Conservation (phyloP, 2,329 filamentous ascomycete genomes). For the Penicillium fuscoglaucum region DNA sequence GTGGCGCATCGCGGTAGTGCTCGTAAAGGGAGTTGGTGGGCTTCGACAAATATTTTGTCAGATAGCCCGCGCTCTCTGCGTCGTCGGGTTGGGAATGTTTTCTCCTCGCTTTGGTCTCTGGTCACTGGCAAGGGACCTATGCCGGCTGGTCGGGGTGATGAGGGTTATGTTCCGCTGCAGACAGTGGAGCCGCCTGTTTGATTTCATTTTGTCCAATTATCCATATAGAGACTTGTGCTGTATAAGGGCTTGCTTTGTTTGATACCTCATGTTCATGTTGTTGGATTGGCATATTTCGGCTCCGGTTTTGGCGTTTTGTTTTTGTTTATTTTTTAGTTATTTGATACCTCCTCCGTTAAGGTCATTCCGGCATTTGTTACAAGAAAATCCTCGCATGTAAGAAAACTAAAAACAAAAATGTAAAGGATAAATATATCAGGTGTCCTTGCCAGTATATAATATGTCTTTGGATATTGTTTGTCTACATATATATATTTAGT, state of each 20-base stretch:
- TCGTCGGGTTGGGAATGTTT: constrained; percentile 20
- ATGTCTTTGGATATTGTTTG: too few species aligned
- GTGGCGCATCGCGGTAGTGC: constrained; percentile 13
- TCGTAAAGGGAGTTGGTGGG: constrained; percentile 34
- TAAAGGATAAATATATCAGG: too few species aligned
- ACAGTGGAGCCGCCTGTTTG: constrained; percentile 43
- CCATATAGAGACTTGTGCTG: background rate
- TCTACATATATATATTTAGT: too few species aligned
- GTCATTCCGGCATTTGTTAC: constrained; percentile 4
- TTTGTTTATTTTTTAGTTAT: background rate
- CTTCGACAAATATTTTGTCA: constrained; percentile 29
- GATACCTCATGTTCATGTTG: background rate
- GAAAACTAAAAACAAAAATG: too few species aligned
- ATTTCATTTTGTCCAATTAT: background rate
- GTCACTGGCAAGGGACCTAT: constrained; percentile 30
- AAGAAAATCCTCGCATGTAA: background rate
- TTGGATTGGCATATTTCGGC: background rate
- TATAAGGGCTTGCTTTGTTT: background rate
- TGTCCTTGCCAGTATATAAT: background rate
- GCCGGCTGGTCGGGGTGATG: constrained; percentile 29
- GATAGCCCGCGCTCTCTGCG: constrained; percentile 19
- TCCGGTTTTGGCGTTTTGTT: background rate
- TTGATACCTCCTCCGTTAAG: constrained; percentile 21
- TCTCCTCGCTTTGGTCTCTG: constrained; percentile 30
- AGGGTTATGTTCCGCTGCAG: constrained; percentile 49